These are phyloP conservation scores for Arabidopsis lyrata DNA, from an alignment of 441 rosid genomes.

Conservation along the genomic window DNA sequence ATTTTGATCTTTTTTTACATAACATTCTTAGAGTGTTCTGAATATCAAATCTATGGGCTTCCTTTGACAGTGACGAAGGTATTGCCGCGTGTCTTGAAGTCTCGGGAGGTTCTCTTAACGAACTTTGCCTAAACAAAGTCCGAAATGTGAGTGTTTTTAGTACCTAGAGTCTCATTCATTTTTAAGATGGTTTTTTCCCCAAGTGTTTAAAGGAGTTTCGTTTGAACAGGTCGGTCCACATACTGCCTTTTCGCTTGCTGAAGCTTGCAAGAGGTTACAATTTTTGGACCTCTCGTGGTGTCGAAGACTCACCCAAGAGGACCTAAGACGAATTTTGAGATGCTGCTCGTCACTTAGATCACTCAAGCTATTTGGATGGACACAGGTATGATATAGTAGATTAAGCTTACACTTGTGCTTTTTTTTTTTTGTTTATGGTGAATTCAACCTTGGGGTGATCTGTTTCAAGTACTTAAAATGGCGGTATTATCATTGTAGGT, in stretches of 20 bases:
- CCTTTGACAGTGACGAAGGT: conserved; percentile 56
- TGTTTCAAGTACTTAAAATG: conserved; percentile 7
- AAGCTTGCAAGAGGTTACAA: conserved; percentile 45
- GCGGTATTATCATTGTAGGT: conserved; percentile 22
- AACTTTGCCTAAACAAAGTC: conserved; percentile 51
- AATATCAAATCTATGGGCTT: conserved; percentile 10
- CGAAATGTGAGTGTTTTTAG: conserved; percentile 44
- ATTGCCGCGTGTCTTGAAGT: conserved; percentile 61
- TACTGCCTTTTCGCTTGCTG: conserved; percentile 57
- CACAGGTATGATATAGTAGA: conserved; percentile 46
- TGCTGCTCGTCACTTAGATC: conserved; percentile 51
- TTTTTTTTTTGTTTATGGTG: neutral
- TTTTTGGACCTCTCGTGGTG: conserved; percentile 66
- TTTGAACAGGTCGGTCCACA: conserved; percentile 52
- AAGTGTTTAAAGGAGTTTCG: conserved; percentile 27
- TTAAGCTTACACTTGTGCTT: conserved; percentile 19
- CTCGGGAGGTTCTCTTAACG: conserved; percentile 48
- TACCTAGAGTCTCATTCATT: conserved; percentile 18
- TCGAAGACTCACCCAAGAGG: conserved; percentile 52
- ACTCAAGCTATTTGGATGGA: conserved; percentile 58
- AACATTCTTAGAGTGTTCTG: neutral
- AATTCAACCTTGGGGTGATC: conserved; percentile 8
- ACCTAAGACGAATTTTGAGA: conserved; percentile 50
- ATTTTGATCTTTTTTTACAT: neutral
- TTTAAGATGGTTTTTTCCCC: conserved; percentile 21